Evolutionary conservation across 176 grass and related monocot species (phyloP), one percentile per base, ranked within the genome.

Genomic region (Elymus sibiricus): DNA sequence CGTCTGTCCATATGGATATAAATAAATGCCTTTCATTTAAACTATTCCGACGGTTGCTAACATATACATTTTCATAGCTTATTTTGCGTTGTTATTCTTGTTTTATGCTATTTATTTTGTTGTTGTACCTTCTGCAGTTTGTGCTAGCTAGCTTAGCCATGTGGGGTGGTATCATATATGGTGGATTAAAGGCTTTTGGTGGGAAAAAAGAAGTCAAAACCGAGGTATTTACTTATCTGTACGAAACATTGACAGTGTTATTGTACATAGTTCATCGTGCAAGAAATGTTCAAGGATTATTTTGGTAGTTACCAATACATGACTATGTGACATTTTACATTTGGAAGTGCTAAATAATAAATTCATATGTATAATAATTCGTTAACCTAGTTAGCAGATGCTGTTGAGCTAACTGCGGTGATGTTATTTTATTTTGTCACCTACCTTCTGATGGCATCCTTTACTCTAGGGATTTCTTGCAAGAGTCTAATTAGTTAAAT

Each of bases 121-220:
- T 46, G 21, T 70, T 10, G 19, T 58, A 58, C 25, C 31, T 37
- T 78, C 15, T 86, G 46, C 63, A 97, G 94, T 92, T 97, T 89
- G 94, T 97, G 47, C 80, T 97, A 21, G 73, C 87, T 40, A 97
- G 92, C 59, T 63, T 97, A 4, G 79, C 83, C 4, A 80, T 76
- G 86, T 97, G 94, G 94, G 94, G 90, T 12, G 55, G 25, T 40
- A 0, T 90, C 47, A 73, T 92, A 15, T 97, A 85, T 74, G 92
- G 94, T 70, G 88, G 77, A 58, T 76, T 32, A 3, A 97, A 80
- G 62, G 1, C 79, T 44, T 85, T 90, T 26, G 80, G 92, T 9
- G 90, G 90, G 5, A 94, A 90, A 49, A 92, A 90, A 49, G 82
- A 97, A 68, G 65, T 63, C 5, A 88, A 92, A 31, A 47, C 43